phyloP scores from a whole-genome alignment of 83 land plant genomes.

The Picea abies region DNA sequence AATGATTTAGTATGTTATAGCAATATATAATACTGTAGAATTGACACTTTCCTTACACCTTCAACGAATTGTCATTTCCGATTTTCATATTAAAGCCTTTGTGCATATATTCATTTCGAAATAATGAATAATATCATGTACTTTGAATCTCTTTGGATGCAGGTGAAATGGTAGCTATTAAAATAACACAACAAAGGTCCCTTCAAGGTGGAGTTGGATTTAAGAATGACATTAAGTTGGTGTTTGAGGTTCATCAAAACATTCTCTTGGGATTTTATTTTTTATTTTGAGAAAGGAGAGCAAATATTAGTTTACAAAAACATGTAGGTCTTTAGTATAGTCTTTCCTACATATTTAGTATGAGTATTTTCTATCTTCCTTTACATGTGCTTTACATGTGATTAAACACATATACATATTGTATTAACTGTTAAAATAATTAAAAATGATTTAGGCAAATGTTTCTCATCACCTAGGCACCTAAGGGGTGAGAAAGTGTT shows the following conservation, averaged over 20 bases:
- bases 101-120: no score
- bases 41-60: not conserved
- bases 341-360: conserved; percentile 19
- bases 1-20: conserved; percentile 47
- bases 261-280: conserved; percentile 74
- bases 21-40: conserved; percentile 24
- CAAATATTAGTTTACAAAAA: conserved; percentile 75
- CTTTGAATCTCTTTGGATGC: conserved; percentile 22
- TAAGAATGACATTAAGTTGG: conserved; percentile 73
- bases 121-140: not conserved
- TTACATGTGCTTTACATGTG: not conserved
- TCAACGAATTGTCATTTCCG: no score
- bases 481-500: no score
- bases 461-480: no score
- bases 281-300: conserved; percentile 74
- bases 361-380: not conserved
- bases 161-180: conserved; percentile 65
- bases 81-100: no score
- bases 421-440: not conserved
- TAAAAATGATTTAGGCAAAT: no score
- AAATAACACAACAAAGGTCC: conserved; percentile 67
- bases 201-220: conserved; percentile 68
- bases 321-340: conserved; percentile 57
- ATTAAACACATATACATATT: not conserved
- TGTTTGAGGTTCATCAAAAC: conserved; percentile 81